Evolutionary conservation across 306 rosid species (phyloP), one percentile per base, ranked within the genome.

Genomic region (Sphenostylis stenocarpa): DNA sequence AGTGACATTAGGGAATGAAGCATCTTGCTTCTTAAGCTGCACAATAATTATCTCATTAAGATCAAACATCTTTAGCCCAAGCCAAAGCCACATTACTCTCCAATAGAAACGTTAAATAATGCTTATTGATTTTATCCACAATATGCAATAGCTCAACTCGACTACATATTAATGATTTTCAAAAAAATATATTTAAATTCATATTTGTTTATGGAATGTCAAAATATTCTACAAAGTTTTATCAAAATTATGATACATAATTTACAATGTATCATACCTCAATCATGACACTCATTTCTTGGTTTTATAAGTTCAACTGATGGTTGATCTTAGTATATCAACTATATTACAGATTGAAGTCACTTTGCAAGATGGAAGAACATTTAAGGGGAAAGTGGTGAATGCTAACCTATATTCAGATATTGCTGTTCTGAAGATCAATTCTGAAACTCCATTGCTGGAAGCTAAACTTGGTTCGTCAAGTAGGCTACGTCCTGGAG

Each of bases 71-170:
- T 90, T 92, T 75, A 95, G 51, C 63, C 97, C 99, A 72, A 92
- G 93, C 97, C 97, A 95, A 49, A 97, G 97, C 28, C 99, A 86
- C 65, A 95, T 71, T 78, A 95, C 97, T 81, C 97, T 92, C 89
- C 97, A 92, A 89, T 76, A 43, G 1, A 82, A 57, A 81, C 70
- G 74, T 60, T 28, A 61, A 66, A 68, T 26, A 62, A 73, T 28
- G 19, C 64, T 69, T 21, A 58, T 47, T 45, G 23, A 52, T 47
- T 67, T 57, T 49, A 29, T 68, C 61, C 26, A 70, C 76, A 60
- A 60, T 55, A 41, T 77, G 20, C 64, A 28, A 53, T 28, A 16
- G 3, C 24, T 53, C 72, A 81, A 4, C 33, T 53, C 77, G 68
- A 81, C 29, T 58, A 16, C 24, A 52, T 34, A 58, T 65, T 48